Evolutionary conservation across 768 basidiomycete genomes (phyloP).

Genomic region (Podaxis carcinomalis): DNA sequence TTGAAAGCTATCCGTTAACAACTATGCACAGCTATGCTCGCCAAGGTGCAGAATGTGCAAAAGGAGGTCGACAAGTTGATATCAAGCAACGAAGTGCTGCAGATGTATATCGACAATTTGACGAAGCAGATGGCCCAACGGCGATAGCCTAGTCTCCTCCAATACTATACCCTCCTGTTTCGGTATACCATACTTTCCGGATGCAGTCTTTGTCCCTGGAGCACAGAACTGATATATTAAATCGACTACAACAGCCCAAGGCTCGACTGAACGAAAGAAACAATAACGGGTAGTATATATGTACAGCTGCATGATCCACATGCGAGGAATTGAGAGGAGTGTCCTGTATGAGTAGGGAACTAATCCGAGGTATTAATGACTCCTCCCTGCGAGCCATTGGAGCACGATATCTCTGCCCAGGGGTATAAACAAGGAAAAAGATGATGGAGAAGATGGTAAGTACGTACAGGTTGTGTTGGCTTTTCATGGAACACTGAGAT

Average conservation of each 20-base stretch:
- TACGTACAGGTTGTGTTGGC: slow-evolving; percentile 84
- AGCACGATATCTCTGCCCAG: slow-evolving; percentile 72
- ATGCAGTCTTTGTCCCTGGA: background rate
- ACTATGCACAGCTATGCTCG: slow-evolving; percentile 49
- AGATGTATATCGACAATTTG: slow-evolving; percentile 88
- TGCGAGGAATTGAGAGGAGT: background rate
- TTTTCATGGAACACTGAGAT: slow-evolving; percentile 90
- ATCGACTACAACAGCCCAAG: background rate
- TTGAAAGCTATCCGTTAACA: background rate
- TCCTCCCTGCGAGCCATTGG: slow-evolving; percentile 78
- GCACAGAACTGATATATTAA: background rate
- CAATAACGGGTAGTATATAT: background rate
- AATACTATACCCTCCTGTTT: background rate
- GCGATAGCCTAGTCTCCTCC: slow-evolving; percentile 31
- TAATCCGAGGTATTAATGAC: slow-evolving; percentile 43
- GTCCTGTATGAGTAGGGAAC: background rate
- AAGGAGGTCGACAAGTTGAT: slow-evolving; percentile 76
- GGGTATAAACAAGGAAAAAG: background rate
- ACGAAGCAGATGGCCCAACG: slow-evolving; percentile 85
- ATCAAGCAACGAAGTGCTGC: slow-evolving; percentile 77
- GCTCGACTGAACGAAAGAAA: background rate
- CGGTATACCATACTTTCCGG: background rate
- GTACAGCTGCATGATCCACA: background rate
- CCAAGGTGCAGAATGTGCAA: slow-evolving; percentile 65
- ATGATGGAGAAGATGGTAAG: background rate